phyloP scores from a whole-genome alignment of 2,329 filamentous ascomycete genomes.

The Aphanocladium album region DNA sequence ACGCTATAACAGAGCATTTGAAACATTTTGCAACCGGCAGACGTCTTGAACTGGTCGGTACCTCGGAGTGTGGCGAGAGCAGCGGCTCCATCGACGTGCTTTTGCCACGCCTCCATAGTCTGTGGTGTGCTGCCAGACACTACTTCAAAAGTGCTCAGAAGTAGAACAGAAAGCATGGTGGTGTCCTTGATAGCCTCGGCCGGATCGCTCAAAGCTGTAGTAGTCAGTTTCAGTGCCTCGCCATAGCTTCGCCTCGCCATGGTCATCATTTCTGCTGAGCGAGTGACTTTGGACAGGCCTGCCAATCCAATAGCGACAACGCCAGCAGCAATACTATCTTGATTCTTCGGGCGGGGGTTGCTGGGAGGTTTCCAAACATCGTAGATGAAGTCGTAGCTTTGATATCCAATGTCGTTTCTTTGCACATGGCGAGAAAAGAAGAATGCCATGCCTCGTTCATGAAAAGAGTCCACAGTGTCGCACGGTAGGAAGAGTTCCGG shows the following conservation, averaged over 20 bases:
- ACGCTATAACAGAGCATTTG: slow-evolving; percentile 48
- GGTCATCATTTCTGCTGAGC: slow-evolving; percentile 37
- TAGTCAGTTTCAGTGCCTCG: slow-evolving; percentile 46
- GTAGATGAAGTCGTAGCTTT: slow-evolving; percentile 49
- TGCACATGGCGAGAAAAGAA: slow-evolving; percentile 49
- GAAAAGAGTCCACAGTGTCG: slow-evolving; percentile 23
- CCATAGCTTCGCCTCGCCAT: slow-evolving; percentile 47
- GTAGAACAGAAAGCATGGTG: slow-evolving; percentile 50
- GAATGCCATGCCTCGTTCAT: slow-evolving; percentile 42
- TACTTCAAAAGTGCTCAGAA: slow-evolving; percentile 51
- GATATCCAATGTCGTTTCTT: slow-evolving; percentile 41
- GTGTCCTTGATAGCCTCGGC: slow-evolving; percentile 40
- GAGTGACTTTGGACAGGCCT: slow-evolving; percentile 43
- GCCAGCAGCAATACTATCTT: slow-evolving; percentile 45
- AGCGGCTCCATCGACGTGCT: slow-evolving; percentile 49
- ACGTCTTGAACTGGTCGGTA: slow-evolving; percentile 39
- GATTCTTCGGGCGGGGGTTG: slow-evolving; percentile 25
- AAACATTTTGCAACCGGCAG: slow-evolving; percentile 47
- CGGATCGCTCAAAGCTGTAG: slow-evolving; percentile 43
- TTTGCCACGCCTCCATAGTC: slow-evolving; percentile 47
- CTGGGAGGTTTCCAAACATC: slow-evolving; percentile 46
- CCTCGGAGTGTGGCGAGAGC: slow-evolving; percentile 47
- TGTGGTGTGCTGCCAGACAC: slow-evolving; percentile 42
- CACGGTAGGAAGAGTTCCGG: slow-evolving; percentile 7
- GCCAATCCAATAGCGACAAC: slow-evolving; percentile 52